phyloP scores from a whole-genome alignment of 2,329 filamentous ascomycete genomes.

The Dactylellina parvicollis region DNA sequence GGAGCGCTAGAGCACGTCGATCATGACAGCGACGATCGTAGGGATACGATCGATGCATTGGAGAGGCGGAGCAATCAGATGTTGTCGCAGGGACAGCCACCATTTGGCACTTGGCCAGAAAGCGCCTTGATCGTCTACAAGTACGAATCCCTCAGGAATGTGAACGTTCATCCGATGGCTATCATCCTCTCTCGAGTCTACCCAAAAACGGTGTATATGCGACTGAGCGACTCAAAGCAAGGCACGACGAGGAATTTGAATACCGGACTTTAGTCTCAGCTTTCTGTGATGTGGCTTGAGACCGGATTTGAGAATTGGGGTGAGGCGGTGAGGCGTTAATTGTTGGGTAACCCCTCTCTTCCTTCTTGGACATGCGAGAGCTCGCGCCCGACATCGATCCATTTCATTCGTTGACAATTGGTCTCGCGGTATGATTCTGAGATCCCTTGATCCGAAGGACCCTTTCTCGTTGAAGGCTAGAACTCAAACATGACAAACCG shows the following conservation, averaged over 20 bases:
- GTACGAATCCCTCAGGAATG: conserved; percentile 1
- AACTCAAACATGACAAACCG: conserved; percentile 20
- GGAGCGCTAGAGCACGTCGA: neutral
- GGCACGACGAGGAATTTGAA: neutral
- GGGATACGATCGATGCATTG: conserved; percentile 12
- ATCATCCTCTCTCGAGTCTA: conserved; percentile 9
- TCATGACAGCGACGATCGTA: conserved; percentile 15
- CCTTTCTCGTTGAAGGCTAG: conserved; percentile 10
- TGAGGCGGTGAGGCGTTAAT: neutral
- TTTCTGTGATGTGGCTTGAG: neutral
- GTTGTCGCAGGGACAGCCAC: conserved; percentile 14
- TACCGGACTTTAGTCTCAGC: neutral
- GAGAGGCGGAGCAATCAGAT: conserved; percentile 16
- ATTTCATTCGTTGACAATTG: neutral
- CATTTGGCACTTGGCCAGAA: conserved; percentile 10
- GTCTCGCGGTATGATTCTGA: neutral
- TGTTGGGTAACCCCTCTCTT: conserved; percentile 1
- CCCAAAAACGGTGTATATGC: conserved; percentile 11
- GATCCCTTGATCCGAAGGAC: neutral
- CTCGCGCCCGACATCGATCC: too few relatives aligned
- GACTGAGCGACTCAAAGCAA: neutral
- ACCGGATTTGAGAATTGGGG: neutral
- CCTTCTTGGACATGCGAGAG: neutral
- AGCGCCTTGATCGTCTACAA: conserved; percentile 16
- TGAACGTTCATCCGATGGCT: conserved; percentile 5